phyloP scores from a whole-genome alignment of 2,329 filamentous ascomycete species.

The Aureobasidium melanogenum region DNA sequence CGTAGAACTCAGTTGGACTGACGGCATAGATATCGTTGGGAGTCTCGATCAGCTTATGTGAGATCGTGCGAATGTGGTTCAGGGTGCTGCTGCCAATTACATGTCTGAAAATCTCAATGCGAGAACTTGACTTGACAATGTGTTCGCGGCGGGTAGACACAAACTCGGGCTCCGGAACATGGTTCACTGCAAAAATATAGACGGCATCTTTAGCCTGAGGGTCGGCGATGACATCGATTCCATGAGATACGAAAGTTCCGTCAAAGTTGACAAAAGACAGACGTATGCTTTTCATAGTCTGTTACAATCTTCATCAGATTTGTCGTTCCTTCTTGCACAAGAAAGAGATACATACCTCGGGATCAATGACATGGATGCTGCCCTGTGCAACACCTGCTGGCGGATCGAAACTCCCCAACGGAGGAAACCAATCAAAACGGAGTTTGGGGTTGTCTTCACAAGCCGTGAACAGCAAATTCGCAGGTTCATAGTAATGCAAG shows the following conservation, averaged over 20 bases:
- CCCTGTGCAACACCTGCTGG: slow-evolving; percentile 33
- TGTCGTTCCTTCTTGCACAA: background rate
- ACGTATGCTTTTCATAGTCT: slow-evolving; percentile 24
- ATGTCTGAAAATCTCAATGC: slow-evolving; percentile 52
- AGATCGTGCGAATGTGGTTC: slow-evolving; percentile 45
- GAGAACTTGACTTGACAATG: slow-evolving; percentile 31
- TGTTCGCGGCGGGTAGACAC: slow-evolving; percentile 15
- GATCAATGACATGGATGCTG: slow-evolving; percentile 46
- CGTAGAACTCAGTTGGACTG: slow-evolving; percentile 42
- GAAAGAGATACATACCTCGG: slow-evolving; percentile 32
- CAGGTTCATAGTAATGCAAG: slow-evolving; percentile 45
- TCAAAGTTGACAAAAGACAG: slow-evolving; percentile 45
- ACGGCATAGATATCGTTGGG: slow-evolving; percentile 50
- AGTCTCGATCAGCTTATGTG: slow-evolving; percentile 44
- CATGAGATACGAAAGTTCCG: slow-evolving; percentile 49
- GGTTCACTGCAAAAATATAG: slow-evolving; percentile 55
- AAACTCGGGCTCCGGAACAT: slow-evolving; percentile 42
- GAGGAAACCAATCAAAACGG: slow-evolving; percentile 47
- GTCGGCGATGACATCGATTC: slow-evolving; percentile 51
- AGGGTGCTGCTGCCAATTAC: slow-evolving; percentile 33
- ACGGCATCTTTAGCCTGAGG: slow-evolving; percentile 34
- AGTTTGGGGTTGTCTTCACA: slow-evolving; percentile 42
- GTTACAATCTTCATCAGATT: background rate
- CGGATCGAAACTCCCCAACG: slow-evolving; percentile 34
- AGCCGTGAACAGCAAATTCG: slow-evolving; percentile 46